Evolutionary conservation across 129 eudicot genomes (phyloP).

Genomic region (Glebionis coronaria): DNA sequence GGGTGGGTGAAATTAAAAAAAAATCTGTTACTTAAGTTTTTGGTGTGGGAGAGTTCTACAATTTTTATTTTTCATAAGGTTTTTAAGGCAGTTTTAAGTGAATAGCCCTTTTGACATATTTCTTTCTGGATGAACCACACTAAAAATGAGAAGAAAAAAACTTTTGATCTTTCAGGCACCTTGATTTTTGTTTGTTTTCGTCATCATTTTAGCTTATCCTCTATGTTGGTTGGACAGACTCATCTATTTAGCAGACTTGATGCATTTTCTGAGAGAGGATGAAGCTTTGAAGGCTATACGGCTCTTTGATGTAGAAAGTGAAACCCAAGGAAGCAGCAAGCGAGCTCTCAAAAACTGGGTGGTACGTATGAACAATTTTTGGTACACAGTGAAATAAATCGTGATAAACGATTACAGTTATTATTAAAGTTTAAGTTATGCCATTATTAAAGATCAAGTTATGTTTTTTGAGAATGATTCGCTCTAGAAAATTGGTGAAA

Average conservation of each 20-base stretch:
- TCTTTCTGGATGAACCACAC: neutral
- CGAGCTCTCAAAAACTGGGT: constrained; percentile 73
- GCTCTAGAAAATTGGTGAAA: neutral
- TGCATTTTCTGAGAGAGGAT: constrained; percentile 74
- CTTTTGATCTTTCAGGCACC: too few species aligned
- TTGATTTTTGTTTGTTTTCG: neutral
- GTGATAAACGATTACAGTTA: neutral
- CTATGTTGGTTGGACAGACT: constrained; percentile 25
- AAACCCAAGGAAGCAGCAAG: constrained; percentile 70
- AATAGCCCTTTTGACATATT: too few species aligned
- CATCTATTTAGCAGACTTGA: constrained; percentile 51
- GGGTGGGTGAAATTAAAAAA: too few species aligned
- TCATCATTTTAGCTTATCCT: constrained; percentile 17
- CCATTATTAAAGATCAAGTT: too few species aligned
- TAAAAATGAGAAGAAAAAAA: too few species aligned
- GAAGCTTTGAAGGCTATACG: constrained; percentile 53
- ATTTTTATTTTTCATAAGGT: too few species aligned
- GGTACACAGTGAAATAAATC: neutral
- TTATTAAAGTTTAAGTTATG: too few species aligned
- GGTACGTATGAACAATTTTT: constrained; percentile 35
- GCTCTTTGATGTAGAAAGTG: constrained; percentile 54
- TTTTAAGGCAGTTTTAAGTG: too few species aligned
- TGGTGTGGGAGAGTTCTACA: too few species aligned
- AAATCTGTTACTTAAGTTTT: too few species aligned
- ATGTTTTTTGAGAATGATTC: neutral